Percentiles rank a stretch among this genome's conserved stretches.
Evolutionary conservation across 768 basidiomycete genomes (phyloP).

Genomic region (Lactarius pseudohatsudake): DNA sequence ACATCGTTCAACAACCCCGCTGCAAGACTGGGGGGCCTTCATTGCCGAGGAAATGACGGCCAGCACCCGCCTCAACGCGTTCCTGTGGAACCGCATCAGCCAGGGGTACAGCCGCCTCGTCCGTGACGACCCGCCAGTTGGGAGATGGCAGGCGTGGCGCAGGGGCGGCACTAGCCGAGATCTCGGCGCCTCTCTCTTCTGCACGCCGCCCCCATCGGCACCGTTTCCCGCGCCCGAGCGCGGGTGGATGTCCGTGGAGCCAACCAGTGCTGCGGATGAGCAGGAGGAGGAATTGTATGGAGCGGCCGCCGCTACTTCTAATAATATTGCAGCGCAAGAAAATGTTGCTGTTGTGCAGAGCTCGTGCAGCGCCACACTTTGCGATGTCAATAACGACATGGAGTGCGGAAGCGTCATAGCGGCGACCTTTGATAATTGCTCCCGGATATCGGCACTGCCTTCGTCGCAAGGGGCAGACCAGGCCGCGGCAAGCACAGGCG

Average conservation of each 20-base stretch:
- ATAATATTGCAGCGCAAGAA: not conserved
- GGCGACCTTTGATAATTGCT: not conserved
- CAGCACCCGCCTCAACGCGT: constrained; percentile 9
- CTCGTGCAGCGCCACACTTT: not conserved
- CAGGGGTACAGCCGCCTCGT: constrained; percentile 19
- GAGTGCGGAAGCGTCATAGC: not conserved
- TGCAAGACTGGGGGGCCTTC: constrained; percentile 17
- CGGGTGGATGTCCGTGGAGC: not conserved
- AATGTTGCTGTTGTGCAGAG: not conserved
- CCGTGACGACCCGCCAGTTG: constrained; percentile 8
- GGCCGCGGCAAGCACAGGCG: not conserved
- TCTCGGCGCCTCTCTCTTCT: not conserved
- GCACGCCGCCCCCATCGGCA: not conserved
- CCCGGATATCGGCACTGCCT: not conserved
- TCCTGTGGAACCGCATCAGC: constrained; percentile 23
- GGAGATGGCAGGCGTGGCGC: constrained; percentile 21
- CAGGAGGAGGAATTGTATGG: not conserved
- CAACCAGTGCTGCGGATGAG: not conserved
- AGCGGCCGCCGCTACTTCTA: not conserved
- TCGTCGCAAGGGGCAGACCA: not conserved
- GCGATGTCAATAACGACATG: not conserved
- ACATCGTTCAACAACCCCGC: no score
- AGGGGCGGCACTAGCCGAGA: constrained; percentile 1
- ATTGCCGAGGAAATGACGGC: not conserved
- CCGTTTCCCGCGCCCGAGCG: not conserved